phyloP scores from a whole-genome alignment of 192 early-diverging fungal genomes.

The Mortierella antarctica region DNA sequence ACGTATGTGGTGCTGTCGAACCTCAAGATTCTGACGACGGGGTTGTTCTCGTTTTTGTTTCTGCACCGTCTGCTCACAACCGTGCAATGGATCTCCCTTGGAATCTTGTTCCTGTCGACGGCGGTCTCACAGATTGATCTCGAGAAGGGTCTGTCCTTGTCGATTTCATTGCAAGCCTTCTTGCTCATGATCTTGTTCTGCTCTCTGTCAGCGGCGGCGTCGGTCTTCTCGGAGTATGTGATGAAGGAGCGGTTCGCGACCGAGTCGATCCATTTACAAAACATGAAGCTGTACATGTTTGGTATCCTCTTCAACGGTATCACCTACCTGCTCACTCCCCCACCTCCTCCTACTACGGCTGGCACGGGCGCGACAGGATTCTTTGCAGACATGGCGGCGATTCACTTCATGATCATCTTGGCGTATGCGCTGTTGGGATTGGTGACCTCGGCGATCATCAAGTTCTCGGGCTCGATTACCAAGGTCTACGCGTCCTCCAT shows the following conservation, averaged over 20 bases:
- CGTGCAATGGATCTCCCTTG: slow-evolving; percentile 44
- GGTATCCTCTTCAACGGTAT: slow-evolving; percentile 53
- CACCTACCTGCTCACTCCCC: slow-evolving; percentile 32
- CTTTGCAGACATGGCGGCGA: slow-evolving; percentile 35
- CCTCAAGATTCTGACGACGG: slow-evolving; percentile 55
- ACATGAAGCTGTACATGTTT: slow-evolving; percentile 56
- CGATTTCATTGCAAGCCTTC: slow-evolving; percentile 41
- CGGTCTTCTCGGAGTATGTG: slow-evolving; percentile 55
- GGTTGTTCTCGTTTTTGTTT: slow-evolving; percentile 50
- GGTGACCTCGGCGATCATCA: slow-evolving; percentile 55
- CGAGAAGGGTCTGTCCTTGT: slow-evolving; percentile 25
- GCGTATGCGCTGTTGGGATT: slow-evolving; percentile 44
- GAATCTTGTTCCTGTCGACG: slow-evolving; percentile 46
- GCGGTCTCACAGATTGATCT: slow-evolving; percentile 49
- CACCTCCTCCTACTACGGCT: neutral
- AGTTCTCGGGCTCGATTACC: slow-evolving; percentile 53
- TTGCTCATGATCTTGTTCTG: slow-evolving; percentile 50
- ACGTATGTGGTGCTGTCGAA: slow-evolving; percentile 53
- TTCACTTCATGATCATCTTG: slow-evolving; percentile 46
- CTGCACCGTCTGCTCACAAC: slow-evolving; percentile 34
- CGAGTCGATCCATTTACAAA: slow-evolving; percentile 54
- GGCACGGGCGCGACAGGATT: slow-evolving; percentile 7
- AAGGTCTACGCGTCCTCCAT: slow-evolving; percentile 53
- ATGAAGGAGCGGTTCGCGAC: slow-evolving; percentile 52
- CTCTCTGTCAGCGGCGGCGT: slow-evolving; percentile 45